Conservation (phyloP, 2,329 filamentous ascomycete species). For the Sclerotinia trifoliorum region DNA sequence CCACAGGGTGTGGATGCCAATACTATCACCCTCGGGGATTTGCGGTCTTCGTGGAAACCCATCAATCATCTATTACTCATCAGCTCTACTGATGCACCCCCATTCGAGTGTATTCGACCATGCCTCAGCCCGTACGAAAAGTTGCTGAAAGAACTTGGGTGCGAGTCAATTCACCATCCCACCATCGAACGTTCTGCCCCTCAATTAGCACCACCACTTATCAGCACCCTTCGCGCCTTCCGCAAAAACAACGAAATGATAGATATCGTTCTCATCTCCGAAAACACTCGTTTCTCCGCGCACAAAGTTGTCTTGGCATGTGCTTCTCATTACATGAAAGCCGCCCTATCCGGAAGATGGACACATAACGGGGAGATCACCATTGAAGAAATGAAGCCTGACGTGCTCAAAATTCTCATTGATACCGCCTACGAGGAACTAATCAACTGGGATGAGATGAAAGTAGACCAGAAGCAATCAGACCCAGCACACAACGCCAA, state of each 20-base stretch:
- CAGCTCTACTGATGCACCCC: constrained; percentile 32
- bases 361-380: not conserved
- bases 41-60: constrained; percentile 29
- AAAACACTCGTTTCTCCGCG: not conserved
- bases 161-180: constrained; percentile 31
- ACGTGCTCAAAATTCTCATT: not conserved
- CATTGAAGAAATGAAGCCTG: not conserved
- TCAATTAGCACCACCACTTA: constrained; percentile 17
- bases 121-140: constrained; percentile 32
- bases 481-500: constrained; percentile 24
- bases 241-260: constrained; percentile 8
- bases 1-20: constrained; percentile 18
- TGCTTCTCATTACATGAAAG: not conserved
- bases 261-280: constrained; percentile 4
- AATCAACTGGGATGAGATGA: constrained; percentile 16
- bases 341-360: constrained; percentile 6
- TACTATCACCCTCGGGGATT: constrained; percentile 19
- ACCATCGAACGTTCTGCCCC: constrained; percentile 22
- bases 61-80: constrained; percentile 31
- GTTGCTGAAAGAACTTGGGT: constrained; percentile 31
- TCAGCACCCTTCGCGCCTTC: not conserved
- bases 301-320: constrained; percentile 4
- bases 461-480: constrained; percentile 13
- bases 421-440: constrained; percentile 8
- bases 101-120: constrained; percentile 29